Evolutionary conservation across 2,329 filamentous ascomycete species (phyloP).

Genomic region (Cladosporium cucumerinum): DNA sequence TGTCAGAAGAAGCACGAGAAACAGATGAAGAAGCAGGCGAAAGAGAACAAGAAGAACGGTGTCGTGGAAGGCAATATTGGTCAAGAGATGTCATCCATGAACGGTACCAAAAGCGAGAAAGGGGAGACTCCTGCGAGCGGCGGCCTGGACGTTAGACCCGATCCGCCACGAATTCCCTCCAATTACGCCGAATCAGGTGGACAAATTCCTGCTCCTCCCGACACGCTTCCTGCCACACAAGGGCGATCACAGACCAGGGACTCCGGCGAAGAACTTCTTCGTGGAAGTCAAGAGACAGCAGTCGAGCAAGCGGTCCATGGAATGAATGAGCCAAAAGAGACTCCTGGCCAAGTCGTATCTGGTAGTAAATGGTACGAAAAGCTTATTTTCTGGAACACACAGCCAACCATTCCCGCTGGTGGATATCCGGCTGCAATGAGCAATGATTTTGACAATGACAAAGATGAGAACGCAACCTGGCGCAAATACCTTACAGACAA

Average conservation of each 20-base stretch:
- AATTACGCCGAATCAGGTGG: conserved; percentile 25
- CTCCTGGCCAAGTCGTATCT: conserved; percentile 11
- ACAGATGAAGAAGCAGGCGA: conserved; percentile 47
- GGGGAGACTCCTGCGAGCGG: neutral
- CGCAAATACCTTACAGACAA: conserved; percentile 75
- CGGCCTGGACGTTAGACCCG: neutral
- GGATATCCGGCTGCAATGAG: conserved; percentile 60
- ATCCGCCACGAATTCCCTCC: conserved; percentile 12
- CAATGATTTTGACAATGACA: conserved; percentile 9
- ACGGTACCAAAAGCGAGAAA: conserved; percentile 1
- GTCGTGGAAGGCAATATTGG: conserved; percentile 21
- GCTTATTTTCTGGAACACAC: conserved; percentile 31
- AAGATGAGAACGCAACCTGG: conserved; percentile 69
- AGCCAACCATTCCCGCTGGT: conserved; percentile 24
- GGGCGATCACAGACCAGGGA: neutral
- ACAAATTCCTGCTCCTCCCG: neutral
- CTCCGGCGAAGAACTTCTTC: conserved; percentile 2
- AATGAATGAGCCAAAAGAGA: conserved; percentile 4
- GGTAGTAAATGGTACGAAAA: conserved; percentile 31
- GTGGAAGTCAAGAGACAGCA: conserved; percentile 14
- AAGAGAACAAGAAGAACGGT: conserved; percentile 47
- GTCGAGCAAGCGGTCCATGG: neutral
- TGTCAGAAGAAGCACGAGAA: conserved; percentile 77
- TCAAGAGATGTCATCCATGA: conserved; percentile 30
- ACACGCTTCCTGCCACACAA: neutral